These are phyloP conservation scores for Scutellaria galericulata DNA, from an alignment of 257 asterid species.

Conservation along the genomic window DNA sequence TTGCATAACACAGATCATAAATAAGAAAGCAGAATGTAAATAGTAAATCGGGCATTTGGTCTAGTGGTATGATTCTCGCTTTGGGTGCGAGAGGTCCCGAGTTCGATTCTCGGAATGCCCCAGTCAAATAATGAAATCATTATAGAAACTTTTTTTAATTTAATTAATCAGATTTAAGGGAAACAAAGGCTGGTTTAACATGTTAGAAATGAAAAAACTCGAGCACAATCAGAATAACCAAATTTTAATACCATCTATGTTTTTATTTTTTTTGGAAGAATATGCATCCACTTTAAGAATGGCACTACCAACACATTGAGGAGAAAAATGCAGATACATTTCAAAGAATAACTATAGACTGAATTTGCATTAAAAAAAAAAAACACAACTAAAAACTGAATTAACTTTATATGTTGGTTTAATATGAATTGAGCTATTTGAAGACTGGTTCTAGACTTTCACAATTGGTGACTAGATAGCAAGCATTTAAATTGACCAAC, in stretches of 20 bases:
- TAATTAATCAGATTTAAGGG: not conserved
- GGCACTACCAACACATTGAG: not conserved
- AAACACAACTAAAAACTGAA: not conserved
- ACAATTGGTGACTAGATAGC: not conserved
- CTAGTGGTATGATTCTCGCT: constrained; percentile 40
- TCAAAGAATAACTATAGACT: not conserved
- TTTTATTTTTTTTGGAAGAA: not conserved
- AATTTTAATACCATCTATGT: not conserved
- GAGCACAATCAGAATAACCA: not conserved
- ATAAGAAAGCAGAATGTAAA: not conserved
- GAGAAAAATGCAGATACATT: not conserved
- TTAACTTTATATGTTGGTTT: not conserved
- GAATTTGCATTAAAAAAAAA: not conserved
- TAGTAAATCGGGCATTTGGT: constrained; percentile 19
- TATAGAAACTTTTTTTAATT: not conserved
- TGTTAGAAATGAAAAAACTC: not conserved
- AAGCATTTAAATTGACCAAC: not conserved
- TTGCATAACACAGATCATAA: not conserved
- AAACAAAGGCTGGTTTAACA: not conserved
- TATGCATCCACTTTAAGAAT: not conserved
- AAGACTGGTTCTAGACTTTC: constrained; percentile 4
- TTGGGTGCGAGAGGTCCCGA: constrained; percentile 39
- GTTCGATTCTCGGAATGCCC: constrained; percentile 34
- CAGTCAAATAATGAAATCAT: constrained; percentile 3
- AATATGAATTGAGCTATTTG: not conserved